These are phyloP conservation scores for Coprinopsis cinerea DNA, from an alignment of 768 basidiomycete species.

Conservation along the genomic window DNA sequence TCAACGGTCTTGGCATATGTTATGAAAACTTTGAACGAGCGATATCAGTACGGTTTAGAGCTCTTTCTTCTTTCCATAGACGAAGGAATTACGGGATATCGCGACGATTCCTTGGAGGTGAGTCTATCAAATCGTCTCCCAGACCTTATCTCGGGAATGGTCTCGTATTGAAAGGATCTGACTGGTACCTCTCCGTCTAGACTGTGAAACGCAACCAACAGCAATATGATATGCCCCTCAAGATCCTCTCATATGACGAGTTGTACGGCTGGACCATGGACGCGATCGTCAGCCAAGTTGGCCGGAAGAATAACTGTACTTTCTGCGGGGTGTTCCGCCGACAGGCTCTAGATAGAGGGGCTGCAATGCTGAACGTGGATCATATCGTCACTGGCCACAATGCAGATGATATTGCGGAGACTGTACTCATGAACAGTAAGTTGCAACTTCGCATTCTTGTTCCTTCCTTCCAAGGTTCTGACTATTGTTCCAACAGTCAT, in stretches of 20 bases:
- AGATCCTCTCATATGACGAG: conserved; percentile 93
- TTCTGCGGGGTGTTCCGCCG: conserved; percentile 98
- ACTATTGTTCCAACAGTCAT: conserved; percentile 61
- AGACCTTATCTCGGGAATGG: conserved; percentile 8
- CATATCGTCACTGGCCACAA: conserved; percentile 99
- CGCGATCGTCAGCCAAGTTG: conserved; percentile 87
- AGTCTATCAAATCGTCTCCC: neutral
- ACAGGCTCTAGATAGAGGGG: conserved; percentile 94
- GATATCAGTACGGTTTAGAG: conserved; percentile 88
- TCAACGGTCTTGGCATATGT: conserved; percentile 97
- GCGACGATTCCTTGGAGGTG: conserved; percentile 95
- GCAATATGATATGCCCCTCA: conserved; percentile 92
- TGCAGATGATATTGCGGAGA: conserved; percentile 98
- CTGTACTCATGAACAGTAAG: conserved; percentile 97
- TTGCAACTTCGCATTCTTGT: conserved; percentile 10
- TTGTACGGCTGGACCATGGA: conserved; percentile 99
- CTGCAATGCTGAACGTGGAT: conserved; percentile 80
- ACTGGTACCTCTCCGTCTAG: conserved; percentile 33
- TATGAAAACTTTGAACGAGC: conserved; percentile 91
- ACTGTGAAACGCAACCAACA: conserved; percentile 96
- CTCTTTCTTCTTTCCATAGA: conserved; percentile 94
- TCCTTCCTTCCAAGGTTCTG: neutral
- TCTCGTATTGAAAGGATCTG: neutral
- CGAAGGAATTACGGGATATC: conserved; percentile 96
- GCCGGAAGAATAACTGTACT: conserved; percentile 97